Percentiles rank a stretch among this genome's conserved stretches.
phyloP scores from a whole-genome alignment of 768 basidiomycete genomes.

The Steccherinum ochraceum region DNA sequence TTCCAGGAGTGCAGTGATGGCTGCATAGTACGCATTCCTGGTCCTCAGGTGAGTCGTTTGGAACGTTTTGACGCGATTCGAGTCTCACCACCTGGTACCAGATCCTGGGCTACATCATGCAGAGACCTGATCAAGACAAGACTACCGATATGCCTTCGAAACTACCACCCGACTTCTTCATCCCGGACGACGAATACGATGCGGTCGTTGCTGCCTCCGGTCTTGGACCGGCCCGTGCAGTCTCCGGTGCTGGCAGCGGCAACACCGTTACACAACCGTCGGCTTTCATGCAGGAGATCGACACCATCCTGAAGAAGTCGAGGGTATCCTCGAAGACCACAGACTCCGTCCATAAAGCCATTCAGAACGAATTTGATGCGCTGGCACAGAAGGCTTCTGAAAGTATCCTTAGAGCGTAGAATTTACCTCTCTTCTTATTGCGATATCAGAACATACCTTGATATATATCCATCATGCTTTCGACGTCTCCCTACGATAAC shows the following conservation, averaged over 20 bases:
- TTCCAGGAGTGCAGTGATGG: not conserved
- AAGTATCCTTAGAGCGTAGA: too few species aligned
- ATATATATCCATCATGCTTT: too few species aligned
- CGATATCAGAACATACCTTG: too few species aligned
- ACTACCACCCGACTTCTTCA: not conserved
- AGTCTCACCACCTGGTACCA: not conserved
- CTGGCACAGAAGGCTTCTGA: too few species aligned
- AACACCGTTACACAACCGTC: not conserved
- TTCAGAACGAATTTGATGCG: not conserved
- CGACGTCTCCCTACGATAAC: too few species aligned
- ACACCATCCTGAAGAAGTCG: not conserved
- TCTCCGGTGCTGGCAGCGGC: not conserved
- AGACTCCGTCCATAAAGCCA: not conserved
- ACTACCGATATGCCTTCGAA: not conserved
- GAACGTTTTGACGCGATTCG: not conserved
- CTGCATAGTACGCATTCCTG: not conserved
- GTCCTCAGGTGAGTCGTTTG: not conserved
- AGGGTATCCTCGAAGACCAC: not conserved
- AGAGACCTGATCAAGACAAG: not conserved
- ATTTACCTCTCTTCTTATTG: too few species aligned
- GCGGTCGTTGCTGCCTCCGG: not conserved
- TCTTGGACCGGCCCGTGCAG: not conserved
- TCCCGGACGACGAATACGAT: not conserved
- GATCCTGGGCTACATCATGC: slow-evolving; percentile 3
- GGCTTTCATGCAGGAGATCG: not conserved